These are phyloP conservation scores for Myxozyma nipponensis DNA, from an alignment of 805 yeast genomes.

Conservation along the genomic window DNA sequence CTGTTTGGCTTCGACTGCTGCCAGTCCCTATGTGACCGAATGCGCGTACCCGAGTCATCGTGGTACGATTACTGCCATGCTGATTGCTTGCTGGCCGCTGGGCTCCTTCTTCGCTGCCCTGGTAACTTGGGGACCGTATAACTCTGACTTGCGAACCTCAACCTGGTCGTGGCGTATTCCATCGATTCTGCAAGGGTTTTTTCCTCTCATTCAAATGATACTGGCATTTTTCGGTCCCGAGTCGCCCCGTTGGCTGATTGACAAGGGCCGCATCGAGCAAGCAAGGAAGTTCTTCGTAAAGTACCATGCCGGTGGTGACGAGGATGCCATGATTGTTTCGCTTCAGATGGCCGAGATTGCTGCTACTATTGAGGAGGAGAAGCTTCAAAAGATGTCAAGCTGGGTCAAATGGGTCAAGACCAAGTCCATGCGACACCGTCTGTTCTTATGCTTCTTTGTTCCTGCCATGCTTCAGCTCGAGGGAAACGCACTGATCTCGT, in stretches of 20 bases:
- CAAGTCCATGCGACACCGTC: slow-evolving; percentile 43
- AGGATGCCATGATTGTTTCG: slow-evolving; percentile 28
- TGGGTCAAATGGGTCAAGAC: slow-evolving; percentile 34
- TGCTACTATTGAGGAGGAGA: slow-evolving; percentile 6
- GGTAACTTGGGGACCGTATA: slow-evolving; percentile 23
- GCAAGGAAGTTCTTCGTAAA: slow-evolving; percentile 44
- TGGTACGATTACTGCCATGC: slow-evolving; percentile 42
- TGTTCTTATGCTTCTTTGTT: slow-evolving; percentile 37
- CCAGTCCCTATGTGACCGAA: slow-evolving; percentile 15
- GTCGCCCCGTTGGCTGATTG: slow-evolving; percentile 46
- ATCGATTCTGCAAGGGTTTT: slow-evolving; percentile 40
- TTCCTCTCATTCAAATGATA: slow-evolving; percentile 38
- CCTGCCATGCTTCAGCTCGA: slow-evolving; percentile 45
- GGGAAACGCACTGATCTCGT: slow-evolving; percentile 50
- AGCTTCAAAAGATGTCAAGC: not conserved
- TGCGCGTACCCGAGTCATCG: slow-evolving; percentile 22
- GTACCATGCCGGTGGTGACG: slow-evolving; percentile 43
- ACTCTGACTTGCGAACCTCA: not conserved
- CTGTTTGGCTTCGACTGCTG: slow-evolving; percentile 8
- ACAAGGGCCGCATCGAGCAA: slow-evolving; percentile 43
- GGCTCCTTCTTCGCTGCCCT: slow-evolving; percentile 47
- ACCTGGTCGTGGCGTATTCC: slow-evolving; percentile 39
- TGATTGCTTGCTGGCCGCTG: slow-evolving; percentile 50
- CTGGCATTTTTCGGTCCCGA: slow-evolving; percentile 45
- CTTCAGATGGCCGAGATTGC: slow-evolving; percentile 16